These are phyloP conservation scores for Stereocaulon alpinum DNA, from an alignment of 495 filamentous ascomycete genomes.

Conservation along the genomic window DNA sequence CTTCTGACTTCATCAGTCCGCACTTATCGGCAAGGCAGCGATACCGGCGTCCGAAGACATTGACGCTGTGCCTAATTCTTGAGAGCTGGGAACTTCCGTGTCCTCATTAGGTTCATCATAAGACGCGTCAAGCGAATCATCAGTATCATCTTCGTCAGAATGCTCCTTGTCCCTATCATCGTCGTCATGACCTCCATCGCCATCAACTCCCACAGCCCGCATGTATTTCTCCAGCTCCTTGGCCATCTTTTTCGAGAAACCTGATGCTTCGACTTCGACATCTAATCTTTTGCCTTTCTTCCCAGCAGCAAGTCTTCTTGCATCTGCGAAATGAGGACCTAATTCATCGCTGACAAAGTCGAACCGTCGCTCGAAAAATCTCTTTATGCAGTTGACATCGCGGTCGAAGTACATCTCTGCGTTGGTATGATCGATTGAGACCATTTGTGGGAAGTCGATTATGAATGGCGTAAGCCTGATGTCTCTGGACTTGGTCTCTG, in stretches of 20 bases:
- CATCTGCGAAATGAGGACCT: conserved; percentile 76
- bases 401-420: conserved; percentile 93
- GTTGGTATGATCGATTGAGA: conserved; percentile 88
- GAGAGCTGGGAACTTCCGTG: neutral
- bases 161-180: conserved; percentile 36
- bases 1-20: neutral
- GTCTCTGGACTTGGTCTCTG: conserved; percentile 16
- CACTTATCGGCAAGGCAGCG: neutral
- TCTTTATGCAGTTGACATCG: conserved; percentile 88
- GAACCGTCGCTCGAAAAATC: conserved; percentile 82
- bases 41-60: neutral
- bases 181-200: conserved; percentile 34
- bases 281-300: conserved; percentile 54
- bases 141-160: neutral
- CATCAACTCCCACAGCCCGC: conserved; percentile 55
- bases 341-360: conserved; percentile 71
- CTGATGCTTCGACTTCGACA: conserved; percentile 82
- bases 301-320: conserved; percentile 54
- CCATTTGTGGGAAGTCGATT: conserved; percentile 98
- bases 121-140: neutral
- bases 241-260: conserved; percentile 91
- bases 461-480: conserved; percentile 52
- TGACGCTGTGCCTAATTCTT: neutral
- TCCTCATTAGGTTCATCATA: neutral
- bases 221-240: conserved; percentile 89